phyloP scores from a whole-genome alignment of 2,329 filamentous ascomycete species.

The Orbilia ellipsospora region DNA sequence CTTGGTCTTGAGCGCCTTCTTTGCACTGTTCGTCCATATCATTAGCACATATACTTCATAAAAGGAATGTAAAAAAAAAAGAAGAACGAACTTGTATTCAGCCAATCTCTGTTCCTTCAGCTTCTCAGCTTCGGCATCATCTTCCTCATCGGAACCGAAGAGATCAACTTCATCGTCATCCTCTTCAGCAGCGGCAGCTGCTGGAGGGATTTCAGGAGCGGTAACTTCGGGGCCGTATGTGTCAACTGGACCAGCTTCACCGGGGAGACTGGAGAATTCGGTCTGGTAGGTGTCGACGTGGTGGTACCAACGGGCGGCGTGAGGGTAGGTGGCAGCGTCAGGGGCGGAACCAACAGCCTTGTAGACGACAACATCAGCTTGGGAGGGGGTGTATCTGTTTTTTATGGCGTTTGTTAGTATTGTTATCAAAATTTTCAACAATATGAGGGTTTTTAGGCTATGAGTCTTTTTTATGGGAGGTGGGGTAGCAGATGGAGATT shows the following conservation, averaged over 20 bases:
- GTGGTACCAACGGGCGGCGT: constrained; percentile 98
- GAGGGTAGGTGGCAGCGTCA: constrained; percentile 85
- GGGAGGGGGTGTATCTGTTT: constrained; percentile 73
- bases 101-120: constrained; percentile 72
- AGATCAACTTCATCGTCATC: constrained; percentile 83
- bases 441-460: neutral
- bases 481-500: constrained; percentile 29
- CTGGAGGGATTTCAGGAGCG: constrained; percentile 76
- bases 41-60: constrained; percentile 6
- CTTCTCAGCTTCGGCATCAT: constrained; percentile 92
- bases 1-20: constrained; percentile 96
- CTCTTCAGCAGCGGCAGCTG: constrained; percentile 76
- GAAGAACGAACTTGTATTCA: constrained; percentile 65
- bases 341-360: constrained; percentile 84
- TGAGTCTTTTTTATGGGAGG: neutral
- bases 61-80: neutral
- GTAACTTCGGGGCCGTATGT: constrained; percentile 87
- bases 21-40: constrained; percentile 76
- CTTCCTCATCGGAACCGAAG: constrained; percentile 93
- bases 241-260: constrained; percentile 87
- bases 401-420: neutral
- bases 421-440: neutral
- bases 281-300: constrained; percentile 93
- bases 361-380: constrained; percentile 96
- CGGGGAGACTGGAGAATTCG: constrained; percentile 89